These are phyloP conservation scores for Mycena floridula DNA, from an alignment of 768 basidiomycete species.

Conservation along the genomic window DNA sequence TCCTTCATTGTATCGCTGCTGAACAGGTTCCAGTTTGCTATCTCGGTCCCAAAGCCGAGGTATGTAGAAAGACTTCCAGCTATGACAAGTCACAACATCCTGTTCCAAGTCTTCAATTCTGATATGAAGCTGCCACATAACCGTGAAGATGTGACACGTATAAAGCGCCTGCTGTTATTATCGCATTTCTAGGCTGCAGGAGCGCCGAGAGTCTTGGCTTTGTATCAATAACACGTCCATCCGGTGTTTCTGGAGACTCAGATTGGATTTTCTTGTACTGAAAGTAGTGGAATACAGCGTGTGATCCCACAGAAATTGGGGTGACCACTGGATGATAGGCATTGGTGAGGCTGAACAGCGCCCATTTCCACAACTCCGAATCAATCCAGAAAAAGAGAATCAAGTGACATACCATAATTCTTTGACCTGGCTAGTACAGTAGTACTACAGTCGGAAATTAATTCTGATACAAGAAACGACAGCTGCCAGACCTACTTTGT, in stretches of 20 bases:
- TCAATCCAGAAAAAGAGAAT: not conserved
- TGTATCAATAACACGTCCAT: conserved; percentile 47
- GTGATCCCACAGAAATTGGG: conserved; percentile 84
- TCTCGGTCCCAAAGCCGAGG: conserved; percentile 22
- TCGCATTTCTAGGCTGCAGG: conserved; percentile 79
- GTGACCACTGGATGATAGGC: conserved; percentile 84
- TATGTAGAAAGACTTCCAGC: conserved; percentile 18
- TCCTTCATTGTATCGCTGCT: conserved; percentile 28
- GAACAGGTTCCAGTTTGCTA: conserved; percentile 59
- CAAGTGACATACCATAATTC: conserved; percentile 69
- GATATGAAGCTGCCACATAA: conserved; percentile 17
- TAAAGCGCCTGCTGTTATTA: conserved; percentile 65
- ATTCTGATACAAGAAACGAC: conserved; percentile 11
- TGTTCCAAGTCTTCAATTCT: conserved; percentile 48
- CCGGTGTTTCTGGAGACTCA: conserved; percentile 7
- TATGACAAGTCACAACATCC: conserved; percentile 43
- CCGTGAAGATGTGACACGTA: conserved; percentile 78
- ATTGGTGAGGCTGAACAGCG: conserved; percentile 82
- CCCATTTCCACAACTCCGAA: not conserved
- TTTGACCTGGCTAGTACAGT: conserved; percentile 84
- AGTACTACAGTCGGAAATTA: not conserved
- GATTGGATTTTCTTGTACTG: conserved; percentile 35
- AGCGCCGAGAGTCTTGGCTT: conserved; percentile 65
- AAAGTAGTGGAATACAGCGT: conserved; percentile 81
- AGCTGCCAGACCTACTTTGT: conserved; percentile 63